phyloP scores from a whole-genome alignment of 2,329 filamentous ascomycete species.

The Helminthosporium solani region DNA sequence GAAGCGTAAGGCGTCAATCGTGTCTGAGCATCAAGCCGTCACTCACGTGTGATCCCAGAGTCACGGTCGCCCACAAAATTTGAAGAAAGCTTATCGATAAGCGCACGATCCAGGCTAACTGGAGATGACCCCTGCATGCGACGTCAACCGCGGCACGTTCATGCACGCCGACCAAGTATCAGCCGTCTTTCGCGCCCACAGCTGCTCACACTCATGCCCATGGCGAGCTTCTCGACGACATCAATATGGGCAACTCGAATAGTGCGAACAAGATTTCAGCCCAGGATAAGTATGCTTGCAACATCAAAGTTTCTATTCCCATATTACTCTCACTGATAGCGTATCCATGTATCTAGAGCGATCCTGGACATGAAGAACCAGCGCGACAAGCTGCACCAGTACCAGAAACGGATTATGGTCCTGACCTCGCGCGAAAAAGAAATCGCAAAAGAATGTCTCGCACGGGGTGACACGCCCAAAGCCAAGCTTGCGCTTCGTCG shows the following conservation, averaged over 20 bases:
- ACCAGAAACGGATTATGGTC: constrained; percentile 84
- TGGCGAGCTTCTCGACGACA: constrained; percentile 25
- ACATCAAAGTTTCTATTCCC: background rate
- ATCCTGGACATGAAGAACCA: constrained; percentile 98
- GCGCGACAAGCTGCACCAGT: constrained; percentile 94
- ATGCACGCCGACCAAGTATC: constrained; percentile 22
- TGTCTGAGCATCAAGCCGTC: too few species aligned
- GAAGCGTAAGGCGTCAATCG: too few species aligned
- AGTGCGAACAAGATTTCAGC: constrained; percentile 67
- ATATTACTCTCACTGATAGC: constrained; percentile 12
- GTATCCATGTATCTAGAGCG: constrained; percentile 67
- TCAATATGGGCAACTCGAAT: constrained; percentile 63
- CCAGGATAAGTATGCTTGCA: constrained; percentile 75
- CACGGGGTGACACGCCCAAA: constrained; percentile 73
- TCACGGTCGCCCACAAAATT: background rate
- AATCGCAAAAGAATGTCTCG: constrained; percentile 80
- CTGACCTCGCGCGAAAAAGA: constrained; percentile 86
- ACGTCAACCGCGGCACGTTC: constrained; percentile 1
- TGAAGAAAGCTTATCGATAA: constrained; percentile 32
- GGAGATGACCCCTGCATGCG: background rate
- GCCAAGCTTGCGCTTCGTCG: constrained; percentile 86
- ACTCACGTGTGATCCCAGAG: too few species aligned
- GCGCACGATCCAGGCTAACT: constrained; percentile 2
- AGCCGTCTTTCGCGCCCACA: too few species aligned
- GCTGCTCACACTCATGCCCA: constrained; percentile 19